A percentile compares a stretch with the other conserved stretches of the same genome.
phyloP scores from a whole-genome alignment of 352 stramenopile species.

The Lagenidium sp. region DNA sequence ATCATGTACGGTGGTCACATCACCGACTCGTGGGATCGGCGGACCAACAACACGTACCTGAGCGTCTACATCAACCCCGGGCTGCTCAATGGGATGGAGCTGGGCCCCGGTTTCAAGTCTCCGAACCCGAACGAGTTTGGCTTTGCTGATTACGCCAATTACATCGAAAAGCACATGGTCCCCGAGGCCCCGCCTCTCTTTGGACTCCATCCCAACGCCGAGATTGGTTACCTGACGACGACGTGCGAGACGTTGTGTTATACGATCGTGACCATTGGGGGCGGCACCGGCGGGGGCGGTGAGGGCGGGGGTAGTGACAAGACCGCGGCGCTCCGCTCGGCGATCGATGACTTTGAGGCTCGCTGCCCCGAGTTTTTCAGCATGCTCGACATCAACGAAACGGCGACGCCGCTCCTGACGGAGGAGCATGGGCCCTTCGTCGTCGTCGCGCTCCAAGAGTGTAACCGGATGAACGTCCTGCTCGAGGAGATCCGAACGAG shows the following conservation, averaged over 20 bases:
- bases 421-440: slow-evolving; percentile 90
- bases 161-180: slow-evolving; percentile 93
- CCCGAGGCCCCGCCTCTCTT: slow-evolving; percentile 90
- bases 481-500: slow-evolving; percentile 88
- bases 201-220: slow-evolving; percentile 91
- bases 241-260: slow-evolving; percentile 90
- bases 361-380: slow-evolving; percentile 88
- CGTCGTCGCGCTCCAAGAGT: slow-evolving; percentile 93
- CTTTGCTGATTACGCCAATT: slow-evolving; percentile 82
- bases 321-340: slow-evolving; percentile 60
- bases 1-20: slow-evolving; percentile 98
- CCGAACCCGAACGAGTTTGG: slow-evolving; percentile 78
- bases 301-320: slow-evolving; percentile 63
- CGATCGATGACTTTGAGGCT: slow-evolving; percentile 88
- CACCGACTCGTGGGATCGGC: slow-evolving; percentile 93
- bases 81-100: slow-evolving; percentile 87
- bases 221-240: slow-evolving; percentile 94
- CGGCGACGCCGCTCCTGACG: slow-evolving; percentile 81
- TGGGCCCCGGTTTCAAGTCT: slow-evolving; percentile 92
- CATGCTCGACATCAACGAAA: slow-evolving; percentile 88
- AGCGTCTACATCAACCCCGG: slow-evolving; percentile 82
- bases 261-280: slow-evolving; percentile 89
- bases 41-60: slow-evolving; percentile 95
- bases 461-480: slow-evolving; percentile 91
- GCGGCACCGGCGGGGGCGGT: slow-evolving; percentile 45